Evolutionary conservation across 225 moss, liverwort and hornwort genomes (phyloP).

Genomic region (Bryum argenteum): DNA sequence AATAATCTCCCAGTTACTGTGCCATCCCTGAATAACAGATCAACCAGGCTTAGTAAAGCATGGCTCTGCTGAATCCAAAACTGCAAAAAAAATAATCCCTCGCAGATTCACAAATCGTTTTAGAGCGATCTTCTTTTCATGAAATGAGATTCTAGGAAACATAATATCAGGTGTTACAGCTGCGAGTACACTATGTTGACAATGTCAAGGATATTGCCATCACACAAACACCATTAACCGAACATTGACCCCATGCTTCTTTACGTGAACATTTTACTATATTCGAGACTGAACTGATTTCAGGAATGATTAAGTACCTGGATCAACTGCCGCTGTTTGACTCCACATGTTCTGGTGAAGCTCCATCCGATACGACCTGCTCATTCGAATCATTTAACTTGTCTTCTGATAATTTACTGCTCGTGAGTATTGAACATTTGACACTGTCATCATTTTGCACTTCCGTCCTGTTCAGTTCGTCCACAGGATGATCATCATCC

Average conservation of each 20-base stretch:
- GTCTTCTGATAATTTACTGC: constrained; percentile 9
- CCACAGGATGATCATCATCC: background rate
- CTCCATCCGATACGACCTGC: constrained; percentile 22
- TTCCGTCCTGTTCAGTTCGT: background rate
- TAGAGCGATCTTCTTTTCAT: background rate
- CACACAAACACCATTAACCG: too few relatives aligned
- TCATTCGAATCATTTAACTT: constrained; percentile 6
- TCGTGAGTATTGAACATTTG: constrained; percentile 13
- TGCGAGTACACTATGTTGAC: background rate
- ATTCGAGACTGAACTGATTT: background rate
- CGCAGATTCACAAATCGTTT: background rate
- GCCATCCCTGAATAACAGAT: constrained; percentile 27
- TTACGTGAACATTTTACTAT: too few relatives aligned
- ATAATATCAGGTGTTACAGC: background rate
- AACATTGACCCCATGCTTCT: too few relatives aligned
- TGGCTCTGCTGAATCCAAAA: background rate
- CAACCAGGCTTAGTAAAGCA: constrained; percentile 6
- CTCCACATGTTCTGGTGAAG: constrained; percentile 17
- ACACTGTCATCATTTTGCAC: constrained; percentile 4
- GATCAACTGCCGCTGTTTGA: constrained; percentile 24
- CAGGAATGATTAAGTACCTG: constrained; percentile 27
- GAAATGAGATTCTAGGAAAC: background rate
- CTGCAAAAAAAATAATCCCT: background rate
- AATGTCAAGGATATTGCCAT: background rate
- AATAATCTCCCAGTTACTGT: constrained; percentile 3